Evolutionary conservation across 2,329 filamentous ascomycete genomes (phyloP).

Genomic region (Ascochyta koolunga): DNA sequence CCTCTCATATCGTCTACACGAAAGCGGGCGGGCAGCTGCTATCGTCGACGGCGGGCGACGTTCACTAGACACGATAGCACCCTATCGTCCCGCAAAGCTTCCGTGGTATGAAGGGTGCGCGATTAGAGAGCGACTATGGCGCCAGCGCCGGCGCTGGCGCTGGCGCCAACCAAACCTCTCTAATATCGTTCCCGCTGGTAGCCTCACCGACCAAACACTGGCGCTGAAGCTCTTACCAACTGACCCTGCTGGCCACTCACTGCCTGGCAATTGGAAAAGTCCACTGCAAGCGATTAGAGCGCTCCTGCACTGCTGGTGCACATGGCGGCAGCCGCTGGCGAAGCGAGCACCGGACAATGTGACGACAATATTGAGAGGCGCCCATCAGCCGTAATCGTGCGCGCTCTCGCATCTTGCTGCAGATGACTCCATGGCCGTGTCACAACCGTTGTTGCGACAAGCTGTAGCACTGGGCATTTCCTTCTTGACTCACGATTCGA

Average conservation of each 20-base stretch:
- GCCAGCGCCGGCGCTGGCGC: conserved; percentile 24
- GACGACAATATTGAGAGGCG: conserved; percentile 24
- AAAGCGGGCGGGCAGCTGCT: conserved; percentile 11
- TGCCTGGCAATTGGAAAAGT: conserved; percentile 17
- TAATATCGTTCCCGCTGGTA: conserved; percentile 29
- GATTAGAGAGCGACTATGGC: conserved; percentile 25
- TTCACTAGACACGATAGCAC: conserved; percentile 18
- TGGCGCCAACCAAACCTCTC: conserved; percentile 27
- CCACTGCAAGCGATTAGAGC: conserved; percentile 22
- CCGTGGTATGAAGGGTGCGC: conserved; percentile 14
- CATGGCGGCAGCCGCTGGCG: conserved; percentile 30
- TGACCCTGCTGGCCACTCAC: conserved; percentile 15
- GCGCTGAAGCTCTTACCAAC: conserved; percentile 4
- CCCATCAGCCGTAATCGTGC: conserved; percentile 18
- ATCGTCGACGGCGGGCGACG: conserved; percentile 17
- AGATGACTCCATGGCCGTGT: conserved; percentile 7
- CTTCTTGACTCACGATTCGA: conserved; percentile 22
- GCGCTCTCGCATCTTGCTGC: conserved; percentile 15
- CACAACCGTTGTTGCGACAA: background rate
- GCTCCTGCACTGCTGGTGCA: conserved; percentile 18
- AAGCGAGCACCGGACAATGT: conserved; percentile 27
- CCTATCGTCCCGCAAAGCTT: conserved; percentile 24
- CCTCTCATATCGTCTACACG: conserved; percentile 35
- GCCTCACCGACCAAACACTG: conserved; percentile 16
- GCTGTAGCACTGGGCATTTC: conserved; percentile 4